Conservation (phyloP, 2,329 filamentous ascomycete genomes). For the Berkeleyomyces rouxiae region DNA sequence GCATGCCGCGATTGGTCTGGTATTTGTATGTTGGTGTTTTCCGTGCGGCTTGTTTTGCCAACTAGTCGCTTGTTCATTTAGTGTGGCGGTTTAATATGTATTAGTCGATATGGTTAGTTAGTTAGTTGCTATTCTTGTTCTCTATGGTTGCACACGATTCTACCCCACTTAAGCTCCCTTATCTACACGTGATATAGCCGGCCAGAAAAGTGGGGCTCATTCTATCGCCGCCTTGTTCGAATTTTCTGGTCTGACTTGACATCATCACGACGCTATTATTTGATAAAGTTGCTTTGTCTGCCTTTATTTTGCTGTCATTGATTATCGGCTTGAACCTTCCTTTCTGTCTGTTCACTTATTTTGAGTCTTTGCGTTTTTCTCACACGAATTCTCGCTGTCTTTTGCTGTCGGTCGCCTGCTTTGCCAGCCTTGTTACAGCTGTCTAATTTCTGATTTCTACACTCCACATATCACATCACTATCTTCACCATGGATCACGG, state of each 20-base stretch:
- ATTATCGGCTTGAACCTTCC: background rate
- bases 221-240: background rate
- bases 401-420: background rate
- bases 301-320: background rate
- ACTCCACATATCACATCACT: background rate
- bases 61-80: background rate
- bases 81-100: background rate
- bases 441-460: background rate
- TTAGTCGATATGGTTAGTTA: background rate
- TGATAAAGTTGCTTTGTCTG: background rate
- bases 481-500: conserved; percentile 65
- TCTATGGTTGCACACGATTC: background rate
- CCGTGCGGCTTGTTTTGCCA: background rate
- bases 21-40: background rate
- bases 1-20: background rate
- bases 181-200: background rate
- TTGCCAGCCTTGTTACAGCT: background rate
- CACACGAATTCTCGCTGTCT: background rate
- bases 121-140: background rate
- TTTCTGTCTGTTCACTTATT: background rate
- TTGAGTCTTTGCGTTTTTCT: background rate
- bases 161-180: background rate
- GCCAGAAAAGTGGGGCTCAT: background rate
- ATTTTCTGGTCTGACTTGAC: conserved; percentile 2
- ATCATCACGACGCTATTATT: background rate